phyloP scores from a whole-genome alignment of 805 yeast genomes.

The Tetrapisispora namnaoensis region DNA sequence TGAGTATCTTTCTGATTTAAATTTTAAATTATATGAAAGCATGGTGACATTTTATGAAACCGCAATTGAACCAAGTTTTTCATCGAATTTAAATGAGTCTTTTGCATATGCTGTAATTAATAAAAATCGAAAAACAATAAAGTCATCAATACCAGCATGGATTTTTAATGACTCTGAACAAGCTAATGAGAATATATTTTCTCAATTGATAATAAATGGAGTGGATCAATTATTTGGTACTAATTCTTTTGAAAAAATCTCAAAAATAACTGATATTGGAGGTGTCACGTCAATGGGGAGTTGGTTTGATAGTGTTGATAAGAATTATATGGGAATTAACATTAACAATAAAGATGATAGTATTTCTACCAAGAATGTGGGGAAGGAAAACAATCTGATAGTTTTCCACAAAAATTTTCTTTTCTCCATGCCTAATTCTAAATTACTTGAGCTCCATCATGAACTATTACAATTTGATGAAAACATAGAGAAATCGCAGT shows the following conservation, averaged over 20 bases:
- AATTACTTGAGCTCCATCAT: slow-evolving; percentile 19
- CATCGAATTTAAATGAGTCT: slow-evolving; percentile 3
- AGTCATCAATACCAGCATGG: slow-evolving; percentile 23
- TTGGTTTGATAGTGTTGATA: slow-evolving; percentile 2
- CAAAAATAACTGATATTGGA: neutral
- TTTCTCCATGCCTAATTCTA: slow-evolving; percentile 13
- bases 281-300: slow-evolving; percentile 20
- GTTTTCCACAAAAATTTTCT: slow-evolving; percentile 12
- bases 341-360: too few species aligned
- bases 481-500: slow-evolving; percentile 12
- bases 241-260: neutral
- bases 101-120: slow-evolving; percentile 19
- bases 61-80: neutral
- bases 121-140: slow-evolving; percentile 5
- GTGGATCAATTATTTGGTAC: slow-evolving; percentile 12
- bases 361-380: neutral
- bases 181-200: slow-evolving; percentile 7
- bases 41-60: slow-evolving; percentile 16
- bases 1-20: slow-evolving; percentile 21
- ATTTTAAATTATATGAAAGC: slow-evolving; percentile 15
- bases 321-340: too few species aligned
- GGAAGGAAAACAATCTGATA: neutral
- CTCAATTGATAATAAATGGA: slow-evolving; percentile 22
- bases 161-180: neutral
- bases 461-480: slow-evolving; percentile 14